Evolutionary conservation across 306 rosid species (phyloP).

Genomic region (Castanea sativa): DNA sequence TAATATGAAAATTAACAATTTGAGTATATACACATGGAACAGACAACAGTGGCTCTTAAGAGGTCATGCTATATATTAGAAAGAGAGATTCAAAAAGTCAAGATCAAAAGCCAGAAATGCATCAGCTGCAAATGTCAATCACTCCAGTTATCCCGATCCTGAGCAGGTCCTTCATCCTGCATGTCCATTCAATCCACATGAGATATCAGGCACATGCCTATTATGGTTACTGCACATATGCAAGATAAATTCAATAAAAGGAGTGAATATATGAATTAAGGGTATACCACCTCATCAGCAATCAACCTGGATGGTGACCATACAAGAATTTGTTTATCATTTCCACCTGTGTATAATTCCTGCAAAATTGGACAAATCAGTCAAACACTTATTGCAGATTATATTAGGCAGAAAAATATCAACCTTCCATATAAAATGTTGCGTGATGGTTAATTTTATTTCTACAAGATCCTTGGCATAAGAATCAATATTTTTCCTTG

Average conservation of each 20-base stretch:
- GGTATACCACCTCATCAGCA: constrained; percentile 50
- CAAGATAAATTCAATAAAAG: constrained; percentile 7
- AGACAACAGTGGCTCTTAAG: background rate
- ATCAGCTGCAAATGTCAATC: constrained; percentile 34
- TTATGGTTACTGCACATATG: background rate
- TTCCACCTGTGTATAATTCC: constrained; percentile 94
- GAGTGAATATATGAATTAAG: background rate
- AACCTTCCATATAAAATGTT: background rate
- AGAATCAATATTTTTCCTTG: background rate
- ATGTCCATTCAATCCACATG: constrained; percentile 36
- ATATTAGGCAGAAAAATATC: background rate
- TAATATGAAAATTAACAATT: background rate
- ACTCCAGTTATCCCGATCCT: constrained; percentile 86
- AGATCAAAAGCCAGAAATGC: background rate
- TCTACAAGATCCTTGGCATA: background rate
- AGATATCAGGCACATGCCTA: constrained; percentile 16
- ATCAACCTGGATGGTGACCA: constrained; percentile 71
- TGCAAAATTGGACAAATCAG: constrained; percentile 25
- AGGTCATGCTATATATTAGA: background rate
- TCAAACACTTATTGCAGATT: background rate
- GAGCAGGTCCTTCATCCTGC: constrained; percentile 53
- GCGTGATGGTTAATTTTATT: background rate
- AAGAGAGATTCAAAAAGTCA: background rate
- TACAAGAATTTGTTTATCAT: constrained; percentile 84
- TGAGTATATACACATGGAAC: constrained; percentile 9